A percentile compares a stretch with the other conserved stretches of the same genome.
Evolutionary conservation across 2,329 filamentous ascomycete species (phyloP).

Genomic region (Microdochium nivale): DNA sequence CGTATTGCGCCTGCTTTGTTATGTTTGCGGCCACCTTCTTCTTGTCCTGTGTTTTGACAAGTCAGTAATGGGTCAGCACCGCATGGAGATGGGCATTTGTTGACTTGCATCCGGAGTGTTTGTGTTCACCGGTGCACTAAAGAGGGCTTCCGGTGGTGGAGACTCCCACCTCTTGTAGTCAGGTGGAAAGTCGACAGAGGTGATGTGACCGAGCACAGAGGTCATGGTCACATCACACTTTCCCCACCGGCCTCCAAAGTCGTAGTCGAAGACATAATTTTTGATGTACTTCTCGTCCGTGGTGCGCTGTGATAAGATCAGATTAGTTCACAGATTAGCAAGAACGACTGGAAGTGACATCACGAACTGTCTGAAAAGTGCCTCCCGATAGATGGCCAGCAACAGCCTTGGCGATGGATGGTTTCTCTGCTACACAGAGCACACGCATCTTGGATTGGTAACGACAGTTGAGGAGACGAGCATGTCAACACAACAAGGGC

Average conservation of each 20-base stretch:
- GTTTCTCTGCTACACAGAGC: conserved; percentile 78
- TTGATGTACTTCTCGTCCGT: conserved; percentile 75
- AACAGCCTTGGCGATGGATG: conserved; percentile 91
- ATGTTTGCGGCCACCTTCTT: conserved; percentile 80
- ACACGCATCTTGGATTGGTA: conserved; percentile 36
- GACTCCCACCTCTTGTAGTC: conserved; percentile 73
- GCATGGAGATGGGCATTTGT: background rate
- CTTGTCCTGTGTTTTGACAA: conserved; percentile 52
- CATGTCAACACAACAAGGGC: background rate
- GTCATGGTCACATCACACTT: conserved; percentile 86
- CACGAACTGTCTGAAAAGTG: conserved; percentile 56
- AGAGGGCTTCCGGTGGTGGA: conserved; percentile 70
- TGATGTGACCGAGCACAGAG: conserved; percentile 82
- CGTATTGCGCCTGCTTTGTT: conserved; percentile 62
- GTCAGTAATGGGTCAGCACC: conserved; percentile 3
- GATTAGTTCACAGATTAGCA: conserved; percentile 5
- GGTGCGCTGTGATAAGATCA: conserved; percentile 41
- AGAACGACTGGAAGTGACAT: conserved; percentile 1
- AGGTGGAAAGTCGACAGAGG: conserved; percentile 64
- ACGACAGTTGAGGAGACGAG: conserved; percentile 4
- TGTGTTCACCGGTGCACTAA: conserved; percentile 68
- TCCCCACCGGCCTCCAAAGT: conserved; percentile 76
- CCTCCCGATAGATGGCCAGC: conserved; percentile 82
- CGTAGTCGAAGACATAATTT: conserved; percentile 88
- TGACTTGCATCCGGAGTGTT: conserved; percentile 55